A percentile compares a stretch with the other conserved stretches of the same genome.
phyloP scores from a whole-genome alignment of 139 green algal species.

The Chlorella sorokiniana region DNA sequence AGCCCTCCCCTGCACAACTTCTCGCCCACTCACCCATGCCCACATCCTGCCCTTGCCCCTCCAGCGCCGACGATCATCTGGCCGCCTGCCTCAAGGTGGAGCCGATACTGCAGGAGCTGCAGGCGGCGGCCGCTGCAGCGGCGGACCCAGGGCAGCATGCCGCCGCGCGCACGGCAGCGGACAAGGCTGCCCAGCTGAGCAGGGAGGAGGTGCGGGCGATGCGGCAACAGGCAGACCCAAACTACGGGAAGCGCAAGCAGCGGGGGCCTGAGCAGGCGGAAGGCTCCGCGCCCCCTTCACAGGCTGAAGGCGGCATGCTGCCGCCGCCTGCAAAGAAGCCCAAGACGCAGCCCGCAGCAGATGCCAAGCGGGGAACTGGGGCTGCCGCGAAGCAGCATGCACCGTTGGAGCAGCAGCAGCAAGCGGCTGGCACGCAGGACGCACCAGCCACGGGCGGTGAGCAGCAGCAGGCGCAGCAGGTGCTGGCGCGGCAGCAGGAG shows the following conservation, averaged over 20 bases:
- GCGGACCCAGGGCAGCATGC: conserved; percentile 36
- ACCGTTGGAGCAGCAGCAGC: not conserved
- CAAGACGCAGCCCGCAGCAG: not conserved
- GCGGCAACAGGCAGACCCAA: conserved; percentile 73
- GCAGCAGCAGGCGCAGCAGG: not conserved
- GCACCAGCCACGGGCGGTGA: not conserved
- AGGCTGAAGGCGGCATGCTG: conserved; percentile 1
- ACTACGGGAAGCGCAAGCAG: conserved; percentile 53
- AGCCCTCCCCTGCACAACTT: not conserved
- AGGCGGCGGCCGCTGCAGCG: conserved; percentile 47
- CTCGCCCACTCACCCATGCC: not conserved
- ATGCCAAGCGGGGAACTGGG: not conserved
- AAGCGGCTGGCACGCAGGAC: not conserved
- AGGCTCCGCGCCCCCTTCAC: not conserved
- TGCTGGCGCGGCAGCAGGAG: not conserved
- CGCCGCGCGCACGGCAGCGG: conserved; percentile 53
- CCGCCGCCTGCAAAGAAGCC: conserved; percentile 24
- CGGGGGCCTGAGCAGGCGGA: conserved; percentile 8
- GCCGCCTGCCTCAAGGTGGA: conserved; percentile 59
- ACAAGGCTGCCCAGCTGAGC: conserved; percentile 59
- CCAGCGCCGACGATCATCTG: conserved; percentile 47
- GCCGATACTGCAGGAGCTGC: conserved; percentile 65
- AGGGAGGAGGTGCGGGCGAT: conserved; percentile 64
- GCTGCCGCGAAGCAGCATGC: not conserved
- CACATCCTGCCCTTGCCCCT: not conserved